Base-by-base conservation (phyloP, 164 flowering plant genomes). In the Tinospora cordifolia region DNA sequence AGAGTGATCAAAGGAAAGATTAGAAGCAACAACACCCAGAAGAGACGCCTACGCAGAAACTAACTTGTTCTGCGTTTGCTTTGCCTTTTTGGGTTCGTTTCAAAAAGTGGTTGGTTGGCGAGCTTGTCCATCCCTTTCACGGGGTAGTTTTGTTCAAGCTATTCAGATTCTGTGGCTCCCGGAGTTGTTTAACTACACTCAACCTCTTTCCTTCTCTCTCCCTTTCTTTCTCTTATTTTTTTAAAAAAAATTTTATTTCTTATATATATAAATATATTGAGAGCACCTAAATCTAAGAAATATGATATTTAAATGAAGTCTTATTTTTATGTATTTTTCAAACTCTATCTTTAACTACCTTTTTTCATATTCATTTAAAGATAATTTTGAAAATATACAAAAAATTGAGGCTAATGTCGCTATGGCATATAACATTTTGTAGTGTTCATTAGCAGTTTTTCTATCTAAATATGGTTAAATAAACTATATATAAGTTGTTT, bases 21-120 rank as follows among this genome's bases (percentile, higher is more conserved):
- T 72, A 72, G 69, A 72, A 66, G 75, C 75, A 59, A 72, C 11
- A 67, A 63, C 21, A 2, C 24, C n/a, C 4, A 65, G 27, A 13
- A 34, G 40, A 34, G 40, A 63, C 7, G 6, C 3, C 15, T 51
- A 17, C 59, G 3, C 22, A 51, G n/a, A n/a, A n/a, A 51, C 59
- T 36, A 64, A 64, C 66, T 64, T 36, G 36, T 64, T 46, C 19
- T 36, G 12, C 14, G 19, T 19, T 30, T 39, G 12, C 21, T 36
- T 6, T n/a, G 60, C 24, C 60, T 54, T 54, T 54, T 54, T 19
- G 10, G 24, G 0, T 19, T 22, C 7, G 5, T 54, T 54, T 54
- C n/a, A 51, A 51, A 44, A 44, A 14, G 47, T 9, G 0, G 47
- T 44, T 44, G 13, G 47, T 44, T 11, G 14, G 47, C 47, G 3